Evolutionary conservation across 2,329 filamentous ascomycete genomes (phyloP).

Genomic region (Aureobasidium sp.): DNA sequence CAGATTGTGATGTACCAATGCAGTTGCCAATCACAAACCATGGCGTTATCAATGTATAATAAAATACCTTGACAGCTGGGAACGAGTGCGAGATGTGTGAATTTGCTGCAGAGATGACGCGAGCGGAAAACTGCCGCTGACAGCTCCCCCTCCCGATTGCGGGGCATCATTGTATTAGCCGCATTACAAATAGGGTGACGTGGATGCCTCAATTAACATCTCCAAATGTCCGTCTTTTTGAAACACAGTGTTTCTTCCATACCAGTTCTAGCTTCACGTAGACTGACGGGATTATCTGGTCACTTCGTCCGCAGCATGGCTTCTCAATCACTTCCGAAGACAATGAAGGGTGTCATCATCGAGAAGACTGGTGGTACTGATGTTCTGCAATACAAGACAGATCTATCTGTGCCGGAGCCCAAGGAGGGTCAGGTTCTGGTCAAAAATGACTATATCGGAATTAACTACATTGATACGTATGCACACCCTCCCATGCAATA

Average conservation of each 20-base stretch:
- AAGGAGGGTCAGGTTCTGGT: constrained; percentile 65
- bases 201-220: background rate
- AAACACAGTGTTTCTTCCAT: constrained; percentile 11
- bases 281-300: constrained; percentile 19
- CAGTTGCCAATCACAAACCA: too few relatives aligned
- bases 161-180: background rate
- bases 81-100: too few relatives aligned
- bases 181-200: constrained; percentile 6
- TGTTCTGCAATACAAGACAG: constrained; percentile 61
- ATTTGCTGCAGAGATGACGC: background rate
- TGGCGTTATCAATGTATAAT: too few relatives aligned
- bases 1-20: too few relatives aligned
- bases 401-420: constrained; percentile 61
- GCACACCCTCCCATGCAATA: constrained; percentile 15
- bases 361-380: constrained; percentile 64
- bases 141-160: background rate
- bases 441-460: constrained; percentile 68
- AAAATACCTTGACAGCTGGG: too few relatives aligned
- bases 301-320: constrained; percentile 30
- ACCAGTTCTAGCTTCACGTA: constrained; percentile 15
- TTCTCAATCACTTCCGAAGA: constrained; percentile 46
- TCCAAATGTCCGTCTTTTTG: constrained; percentile 9
- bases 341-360: constrained; percentile 66
- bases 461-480: constrained; percentile 84
- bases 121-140: background rate